Percentiles rank a stretch among this genome's conserved stretches.
Conservation (phyloP, 371 early-diverging fungal genomes). For the Mucor racemosus region DNA sequence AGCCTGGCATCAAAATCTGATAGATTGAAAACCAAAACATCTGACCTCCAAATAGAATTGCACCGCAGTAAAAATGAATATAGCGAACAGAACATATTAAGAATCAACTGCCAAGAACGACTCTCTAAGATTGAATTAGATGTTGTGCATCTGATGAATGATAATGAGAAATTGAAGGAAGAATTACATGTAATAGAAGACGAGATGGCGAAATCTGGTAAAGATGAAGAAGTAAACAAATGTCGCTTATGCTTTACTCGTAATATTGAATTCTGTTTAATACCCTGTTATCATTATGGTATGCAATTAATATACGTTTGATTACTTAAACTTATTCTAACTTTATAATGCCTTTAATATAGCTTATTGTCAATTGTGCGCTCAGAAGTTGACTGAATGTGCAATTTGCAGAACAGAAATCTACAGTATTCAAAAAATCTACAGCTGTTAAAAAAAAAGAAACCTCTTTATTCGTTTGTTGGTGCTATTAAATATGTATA, state of each 20-base stretch:
- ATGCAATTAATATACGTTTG: constrained; percentile 17
- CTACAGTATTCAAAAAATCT: constrained; percentile 34
- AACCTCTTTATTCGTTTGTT: background rate
- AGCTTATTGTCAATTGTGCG: constrained; percentile 48
- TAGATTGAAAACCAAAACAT: background rate
- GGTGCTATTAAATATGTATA: background rate
- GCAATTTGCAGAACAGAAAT: constrained; percentile 42
- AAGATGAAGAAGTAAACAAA: constrained; percentile 26
- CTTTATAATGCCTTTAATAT: constrained; percentile 8
- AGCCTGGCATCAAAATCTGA: background rate
- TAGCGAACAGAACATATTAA: constrained; percentile 4
- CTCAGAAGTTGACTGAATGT: constrained; percentile 38
- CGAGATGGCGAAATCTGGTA: constrained; percentile 1
- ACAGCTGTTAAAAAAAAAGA: constrained; percentile 10
- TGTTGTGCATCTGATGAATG: constrained; percentile 9
- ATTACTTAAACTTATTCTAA: background rate
- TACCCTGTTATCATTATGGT: constrained; percentile 51
- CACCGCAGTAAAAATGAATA: constrained; percentile 6
- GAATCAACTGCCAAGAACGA: constrained; percentile 13
- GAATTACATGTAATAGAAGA: background rate
- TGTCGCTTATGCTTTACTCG: constrained; percentile 45
- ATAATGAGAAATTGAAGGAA: constrained; percentile 20
- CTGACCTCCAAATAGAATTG: background rate
- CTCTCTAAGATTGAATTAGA: constrained; percentile 15
- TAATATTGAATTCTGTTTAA: constrained; percentile 33